Evolutionary conservation across 805 yeast species (phyloP), one percentile per base, ranked within the genome.

Genomic region (Kazachstania taianensis): DNA sequence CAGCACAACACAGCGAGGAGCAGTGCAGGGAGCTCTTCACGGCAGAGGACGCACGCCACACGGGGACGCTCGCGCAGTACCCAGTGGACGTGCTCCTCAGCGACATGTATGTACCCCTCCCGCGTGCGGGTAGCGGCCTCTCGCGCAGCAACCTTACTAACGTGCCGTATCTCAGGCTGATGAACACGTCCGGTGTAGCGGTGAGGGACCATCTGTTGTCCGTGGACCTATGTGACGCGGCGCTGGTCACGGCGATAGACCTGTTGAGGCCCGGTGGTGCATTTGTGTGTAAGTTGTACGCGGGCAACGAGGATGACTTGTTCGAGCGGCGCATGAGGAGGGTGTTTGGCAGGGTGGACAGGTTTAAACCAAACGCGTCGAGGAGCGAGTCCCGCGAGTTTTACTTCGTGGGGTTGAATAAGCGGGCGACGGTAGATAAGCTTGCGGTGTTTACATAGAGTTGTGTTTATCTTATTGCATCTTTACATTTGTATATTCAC

Each of bases 191-290:
- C 10, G 97, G 98, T 4, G 61, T 83, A 28, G 72, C 78, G 7
- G 75, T 81, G 28, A 73, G 74, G 43, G 98, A 89, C 56, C 97
- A 89, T 59, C 62, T 70, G 10, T 75, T 74, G 45, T 85, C 95
- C 41, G 80, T 92, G 44, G 83, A 87, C 52, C 63, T 89, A 20
- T 89, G 96, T 57, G 92, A 84, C 48, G 96, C 96, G 0, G 96
- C 94, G 0, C 57, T 92, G 35, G 67, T 83, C 5, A 68, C 87
- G 33, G 79, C 94, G 1, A 67, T 79, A 36, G 80, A 76, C 41
- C 59, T 82, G n/a, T 59, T 92, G 19, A 74, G 66, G 41, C 73
- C 76, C 4, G 72, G 73, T 19, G 98, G 98, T 1, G 50, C 63
- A 8, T 72, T 84, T 50, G 79, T 85, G 10, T 81, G 94, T 65